Conservation (phyloP, 176 grass and related monocot species). For the Musa schizocarpa region DNA sequence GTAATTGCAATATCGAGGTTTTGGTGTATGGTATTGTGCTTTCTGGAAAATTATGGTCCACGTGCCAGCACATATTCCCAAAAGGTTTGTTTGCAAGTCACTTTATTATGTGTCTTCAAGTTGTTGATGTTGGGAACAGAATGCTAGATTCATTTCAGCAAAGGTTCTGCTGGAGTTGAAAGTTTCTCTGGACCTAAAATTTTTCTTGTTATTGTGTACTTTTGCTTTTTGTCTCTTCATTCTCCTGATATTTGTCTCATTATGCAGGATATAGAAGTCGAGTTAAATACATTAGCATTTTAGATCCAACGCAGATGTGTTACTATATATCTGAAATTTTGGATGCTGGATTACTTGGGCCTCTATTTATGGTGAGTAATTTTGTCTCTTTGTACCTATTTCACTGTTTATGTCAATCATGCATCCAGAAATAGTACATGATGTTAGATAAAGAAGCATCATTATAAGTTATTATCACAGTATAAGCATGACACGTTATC, state of each 20-base stretch:
- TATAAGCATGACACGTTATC: too few relatives aligned
- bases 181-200: too few relatives aligned
- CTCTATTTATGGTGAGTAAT: constrained; percentile 20
- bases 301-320: constrained; percentile 21
- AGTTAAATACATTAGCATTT: constrained; percentile 17
- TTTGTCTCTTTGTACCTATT: background rate
- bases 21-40: constrained; percentile 61
- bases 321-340: constrained; percentile 25
- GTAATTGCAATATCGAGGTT: constrained; percentile 60
- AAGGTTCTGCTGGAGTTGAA: too few relatives aligned
- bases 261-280: constrained; percentile 26
- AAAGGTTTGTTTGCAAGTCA: constrained; percentile 51
- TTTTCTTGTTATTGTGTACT: background rate
- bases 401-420: background rate
- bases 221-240: background rate
- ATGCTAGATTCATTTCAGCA: background rate
- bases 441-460: too few relatives aligned
- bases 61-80: constrained; percentile 65
- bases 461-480: too few relatives aligned
- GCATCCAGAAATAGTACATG: too few relatives aligned
- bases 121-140: background rate
- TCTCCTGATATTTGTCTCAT: background rate
- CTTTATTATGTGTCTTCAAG: background rate
- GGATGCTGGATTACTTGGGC: constrained; percentile 20
- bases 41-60: constrained; percentile 75